These are phyloP conservation scores for Pyrenophora seminiperda DNA, from an alignment of 2,329 filamentous ascomycete genomes.

Conservation along the genomic window DNA sequence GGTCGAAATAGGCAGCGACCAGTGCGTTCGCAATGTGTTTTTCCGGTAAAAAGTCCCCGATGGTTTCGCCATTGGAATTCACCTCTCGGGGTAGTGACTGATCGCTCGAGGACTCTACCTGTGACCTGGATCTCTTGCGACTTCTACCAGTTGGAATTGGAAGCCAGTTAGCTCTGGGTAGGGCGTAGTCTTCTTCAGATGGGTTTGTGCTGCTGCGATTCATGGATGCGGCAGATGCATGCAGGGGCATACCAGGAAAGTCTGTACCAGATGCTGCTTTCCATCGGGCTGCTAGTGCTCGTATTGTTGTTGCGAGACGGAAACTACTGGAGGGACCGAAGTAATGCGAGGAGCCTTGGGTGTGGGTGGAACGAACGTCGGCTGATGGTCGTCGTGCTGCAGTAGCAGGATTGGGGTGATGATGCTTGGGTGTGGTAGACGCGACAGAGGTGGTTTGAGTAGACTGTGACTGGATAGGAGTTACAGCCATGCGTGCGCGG, in stretches of 20 bases:
- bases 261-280: conserved; percentile 22
- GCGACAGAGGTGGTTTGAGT: not conserved
- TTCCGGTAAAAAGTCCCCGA: conserved; percentile 41
- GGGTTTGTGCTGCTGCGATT: conserved; percentile 21
- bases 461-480: not conserved
- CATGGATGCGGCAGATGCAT: conserved; percentile 9
- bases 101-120: conserved; percentile 21
- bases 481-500: not conserved
- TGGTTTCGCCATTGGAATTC: conserved; percentile 9
- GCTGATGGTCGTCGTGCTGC: conserved; percentile 18
- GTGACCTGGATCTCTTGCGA: conserved; percentile 25
- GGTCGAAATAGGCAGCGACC: conserved; percentile 49
- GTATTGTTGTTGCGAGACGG: conserved; percentile 30
- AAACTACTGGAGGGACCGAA: conserved; percentile 38
- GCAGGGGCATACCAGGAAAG: conserved; percentile 11
- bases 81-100: conserved; percentile 14
- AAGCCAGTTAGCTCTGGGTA: conserved; percentile 6
- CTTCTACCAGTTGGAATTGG: conserved; percentile 11
- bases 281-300: conserved; percentile 27
- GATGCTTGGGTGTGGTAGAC: conserved; percentile 4
- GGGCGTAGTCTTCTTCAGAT: conserved; percentile 28
- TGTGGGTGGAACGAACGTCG: conserved; percentile 22
- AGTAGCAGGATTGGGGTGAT: conserved; percentile 20
- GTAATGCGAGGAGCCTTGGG: conserved; percentile 32
- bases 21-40: conserved; percentile 48